phyloP scores from a whole-genome alignment of 129 eudicot species.

The Smallanthus sonchifolius region DNA sequence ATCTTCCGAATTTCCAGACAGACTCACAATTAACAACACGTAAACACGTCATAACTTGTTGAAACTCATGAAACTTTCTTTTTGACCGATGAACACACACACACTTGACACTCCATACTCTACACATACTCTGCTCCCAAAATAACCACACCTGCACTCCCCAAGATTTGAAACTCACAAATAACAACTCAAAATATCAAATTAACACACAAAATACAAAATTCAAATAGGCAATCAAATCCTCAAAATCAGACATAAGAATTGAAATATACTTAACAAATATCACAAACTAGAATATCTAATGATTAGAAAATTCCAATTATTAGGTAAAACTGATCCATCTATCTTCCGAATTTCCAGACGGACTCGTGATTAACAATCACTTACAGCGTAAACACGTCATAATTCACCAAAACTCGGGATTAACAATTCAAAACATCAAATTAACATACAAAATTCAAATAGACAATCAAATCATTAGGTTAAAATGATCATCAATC shows the following conservation, averaged over 20 bases:
- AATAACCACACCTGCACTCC: too few species aligned
- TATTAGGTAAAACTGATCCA: neutral
- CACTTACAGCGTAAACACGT: neutral
- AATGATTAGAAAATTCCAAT: too few species aligned
- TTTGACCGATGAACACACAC: too few species aligned
- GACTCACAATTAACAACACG: neutral
- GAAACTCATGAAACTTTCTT: neutral
- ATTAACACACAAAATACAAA: neutral
- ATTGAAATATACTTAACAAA: conserved; percentile 61
- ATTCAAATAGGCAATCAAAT: neutral
- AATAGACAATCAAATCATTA: neutral
- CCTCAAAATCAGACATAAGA: neutral
- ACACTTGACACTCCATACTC: too few species aligned
- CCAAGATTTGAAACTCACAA: neutral
- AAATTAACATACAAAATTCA: neutral
- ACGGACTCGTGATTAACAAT: neutral
- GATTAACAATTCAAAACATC: neutral
- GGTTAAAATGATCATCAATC: neutral
- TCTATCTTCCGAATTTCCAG: neutral
- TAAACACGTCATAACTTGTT: neutral
- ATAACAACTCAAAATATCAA: neutral
- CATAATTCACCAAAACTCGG: neutral
- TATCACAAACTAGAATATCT: conserved; percentile 28
- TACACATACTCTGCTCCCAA: too few species aligned
- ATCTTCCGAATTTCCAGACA: neutral